These are phyloP conservation scores for Azolla pinnata DNA, from an alignment of 75 land plant genomes.

Conservation along the genomic window DNA sequence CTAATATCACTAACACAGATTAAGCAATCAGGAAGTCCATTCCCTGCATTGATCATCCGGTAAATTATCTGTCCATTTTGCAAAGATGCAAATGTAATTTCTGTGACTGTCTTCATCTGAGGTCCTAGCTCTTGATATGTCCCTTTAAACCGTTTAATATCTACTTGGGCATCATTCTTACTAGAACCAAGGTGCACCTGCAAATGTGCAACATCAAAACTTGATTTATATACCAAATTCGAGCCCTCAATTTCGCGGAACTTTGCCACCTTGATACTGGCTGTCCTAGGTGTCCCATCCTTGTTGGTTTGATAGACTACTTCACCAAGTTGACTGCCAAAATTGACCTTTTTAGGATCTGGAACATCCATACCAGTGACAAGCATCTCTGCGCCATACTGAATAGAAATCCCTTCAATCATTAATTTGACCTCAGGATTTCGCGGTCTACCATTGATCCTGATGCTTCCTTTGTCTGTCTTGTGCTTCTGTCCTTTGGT, in stretches of 20 bases:
- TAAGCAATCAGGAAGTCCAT: conserved; percentile 51
- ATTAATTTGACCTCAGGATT: conserved; percentile 44
- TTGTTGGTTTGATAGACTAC: conserved; percentile 43
- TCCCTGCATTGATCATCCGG: conserved; percentile 41
- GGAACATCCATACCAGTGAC: conserved; percentile 49
- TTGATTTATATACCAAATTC: conserved; percentile 33
- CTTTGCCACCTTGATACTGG: conserved; percentile 40
- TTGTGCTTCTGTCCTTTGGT: conserved; percentile 19
- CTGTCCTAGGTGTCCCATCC: conserved; percentile 70
- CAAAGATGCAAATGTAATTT: conserved; percentile 49
- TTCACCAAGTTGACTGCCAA: conserved; percentile 85
- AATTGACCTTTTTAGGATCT: conserved; percentile 94
- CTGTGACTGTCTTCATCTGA: conserved; percentile 25
- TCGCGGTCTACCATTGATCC: conserved; percentile 38
- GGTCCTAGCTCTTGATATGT: conserved; percentile 51
- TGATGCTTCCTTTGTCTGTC: conserved; percentile 20
- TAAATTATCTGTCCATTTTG: conserved; percentile 73
- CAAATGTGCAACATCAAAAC: conserved; percentile 49
- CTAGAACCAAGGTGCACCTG: conserved; percentile 49
- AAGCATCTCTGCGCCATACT: conserved; percentile 43
- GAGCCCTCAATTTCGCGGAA: conserved; percentile 16
- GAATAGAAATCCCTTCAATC: conserved; percentile 57
- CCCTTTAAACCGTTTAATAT: conserved; percentile 59
- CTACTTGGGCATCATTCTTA: conserved; percentile 48
- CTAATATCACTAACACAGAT: conserved; percentile 69